phyloP scores from a whole-genome alignment of 306 rosid genomes.

The Prunus armeniaca region DNA sequence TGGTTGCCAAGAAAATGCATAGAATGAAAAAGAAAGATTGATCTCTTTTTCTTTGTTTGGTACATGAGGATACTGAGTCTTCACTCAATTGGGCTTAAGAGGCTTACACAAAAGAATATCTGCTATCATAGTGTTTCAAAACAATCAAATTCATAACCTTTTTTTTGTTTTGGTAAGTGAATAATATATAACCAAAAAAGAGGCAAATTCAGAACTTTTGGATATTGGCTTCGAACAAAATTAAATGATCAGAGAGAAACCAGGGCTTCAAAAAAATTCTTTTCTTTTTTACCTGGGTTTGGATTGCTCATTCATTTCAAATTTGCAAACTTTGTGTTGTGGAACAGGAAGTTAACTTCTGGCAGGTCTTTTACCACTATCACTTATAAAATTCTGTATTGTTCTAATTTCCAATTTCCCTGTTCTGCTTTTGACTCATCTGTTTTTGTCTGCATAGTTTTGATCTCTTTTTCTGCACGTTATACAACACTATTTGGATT shows the following conservation, averaged over 20 bases:
- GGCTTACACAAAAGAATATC: background rate
- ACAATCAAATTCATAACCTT: background rate
- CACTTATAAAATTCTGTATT: background rate
- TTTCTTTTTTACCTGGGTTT: background rate
- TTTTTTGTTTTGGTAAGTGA: too few relatives aligned
- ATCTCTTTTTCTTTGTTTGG: slow-evolving; percentile 16
- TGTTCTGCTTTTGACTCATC: background rate
- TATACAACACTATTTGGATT: slow-evolving; percentile 1
- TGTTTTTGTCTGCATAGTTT: slow-evolving; percentile 5
- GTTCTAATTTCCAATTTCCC: background rate
- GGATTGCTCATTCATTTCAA: background rate
- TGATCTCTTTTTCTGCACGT: slow-evolving; percentile 1
- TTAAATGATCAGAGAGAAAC: too few relatives aligned
- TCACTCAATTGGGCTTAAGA: background rate
- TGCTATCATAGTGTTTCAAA: background rate
- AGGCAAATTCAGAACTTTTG: too few relatives aligned
- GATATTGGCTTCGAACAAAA: too few relatives aligned
- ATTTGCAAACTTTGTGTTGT: background rate
- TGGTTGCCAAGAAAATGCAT: slow-evolving; percentile 6
- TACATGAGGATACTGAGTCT: background rate
- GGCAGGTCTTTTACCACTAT: too few relatives aligned
- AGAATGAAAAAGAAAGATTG: background rate
- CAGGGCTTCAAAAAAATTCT: background rate
- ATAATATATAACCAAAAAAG: too few relatives aligned
- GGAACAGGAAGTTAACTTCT: background rate